Evolutionary conservation across 202 grass and related monocot species (phyloP), one percentile per base, ranked within the genome.

Genomic region (Carex sylvatica): DNA sequence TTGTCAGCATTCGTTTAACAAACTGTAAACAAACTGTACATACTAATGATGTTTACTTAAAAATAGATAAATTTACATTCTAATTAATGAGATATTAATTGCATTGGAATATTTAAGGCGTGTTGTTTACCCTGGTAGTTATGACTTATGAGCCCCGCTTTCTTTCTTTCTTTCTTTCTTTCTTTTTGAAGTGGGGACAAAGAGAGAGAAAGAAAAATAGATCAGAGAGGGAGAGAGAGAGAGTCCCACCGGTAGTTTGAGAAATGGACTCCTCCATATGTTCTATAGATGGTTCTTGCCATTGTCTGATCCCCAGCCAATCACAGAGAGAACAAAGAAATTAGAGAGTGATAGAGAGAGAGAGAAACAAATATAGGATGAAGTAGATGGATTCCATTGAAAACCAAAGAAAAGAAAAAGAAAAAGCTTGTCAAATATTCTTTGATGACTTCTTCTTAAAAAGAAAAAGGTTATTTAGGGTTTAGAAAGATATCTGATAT

Each of bases 241-340:
- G 65, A 38, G 2, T 4, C 26, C 23, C 30, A 68, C 15, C 42
- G 33, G 66, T 69, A 7, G 66, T 42, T 26, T 68, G 66, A 1
- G 18, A 69, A 69, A 69, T 40, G 35, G 31, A 69, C 35, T 40
- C 64, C 14, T 16, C 64, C 61, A 63, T 63, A 26, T 63, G 61
- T 63, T 63, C 11, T 24, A 28, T 24, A 59, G 55, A 59, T 59
- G 5, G 61, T 26, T 63, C 26, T 33, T 65, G 62, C 1, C 24
- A 65, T 65, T 65, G 18, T 42, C 8, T 16, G 33, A 70, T 70
- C 35, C 70, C 35, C 70, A 74, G 40, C 70, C 70, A 74, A 74
- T 46, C 3, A 46, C 1, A 70, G 36, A 70, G 35, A 18, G 1
- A 16, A 6, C 2, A 31, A 9, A 33, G 12, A 20, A 70, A 44